These are phyloP conservation scores for Tripterygium wilfordii DNA, from an alignment of 177 flowering plant species.

Conservation along the genomic window DNA sequence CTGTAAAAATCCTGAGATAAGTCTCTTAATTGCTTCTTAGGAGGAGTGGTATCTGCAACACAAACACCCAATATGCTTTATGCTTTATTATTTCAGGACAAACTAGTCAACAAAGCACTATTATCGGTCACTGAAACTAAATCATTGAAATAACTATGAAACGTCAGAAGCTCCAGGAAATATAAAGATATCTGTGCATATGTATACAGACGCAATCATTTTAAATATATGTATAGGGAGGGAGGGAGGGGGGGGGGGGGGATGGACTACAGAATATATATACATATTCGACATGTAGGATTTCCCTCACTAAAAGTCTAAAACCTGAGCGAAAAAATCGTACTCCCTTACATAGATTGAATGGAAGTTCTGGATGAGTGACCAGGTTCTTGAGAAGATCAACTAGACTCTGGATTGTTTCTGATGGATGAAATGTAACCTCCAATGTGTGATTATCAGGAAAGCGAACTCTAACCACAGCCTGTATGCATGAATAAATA, in stretches of 20 bases:
- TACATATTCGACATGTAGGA: too few relatives aligned
- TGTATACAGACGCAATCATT: too few relatives aligned
- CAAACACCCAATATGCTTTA: constrained; percentile 4
- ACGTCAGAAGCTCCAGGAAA: too few relatives aligned
- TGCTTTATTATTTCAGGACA: not conserved
- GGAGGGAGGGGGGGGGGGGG: too few relatives aligned
- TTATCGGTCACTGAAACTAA: too few relatives aligned
- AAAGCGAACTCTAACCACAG: constrained; percentile 79
- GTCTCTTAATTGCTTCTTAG: constrained; percentile 74
- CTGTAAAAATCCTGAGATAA: constrained; percentile 68
- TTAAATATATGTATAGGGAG: too few relatives aligned
- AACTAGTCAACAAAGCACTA: too few relatives aligned
- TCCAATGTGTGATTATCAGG: constrained; percentile 89
- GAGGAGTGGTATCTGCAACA: constrained; percentile 89
- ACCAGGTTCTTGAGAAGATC: constrained; percentile 68
- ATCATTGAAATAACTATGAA: too few relatives aligned
- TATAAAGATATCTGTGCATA: too few relatives aligned
- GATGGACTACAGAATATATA: too few relatives aligned
- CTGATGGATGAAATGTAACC: constrained; percentile 84
- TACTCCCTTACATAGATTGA: constrained; percentile 80
- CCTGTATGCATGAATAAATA: constrained; percentile 31
- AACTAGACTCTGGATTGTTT: constrained; percentile 62
- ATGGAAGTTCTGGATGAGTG: constrained; percentile 75
- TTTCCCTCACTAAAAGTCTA: too few relatives aligned
- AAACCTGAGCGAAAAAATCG: too few relatives aligned